These are phyloP conservation scores for Biscogniauxia marginata DNA, from an alignment of 2,329 filamentous ascomycete genomes.

Conservation along the genomic window DNA sequence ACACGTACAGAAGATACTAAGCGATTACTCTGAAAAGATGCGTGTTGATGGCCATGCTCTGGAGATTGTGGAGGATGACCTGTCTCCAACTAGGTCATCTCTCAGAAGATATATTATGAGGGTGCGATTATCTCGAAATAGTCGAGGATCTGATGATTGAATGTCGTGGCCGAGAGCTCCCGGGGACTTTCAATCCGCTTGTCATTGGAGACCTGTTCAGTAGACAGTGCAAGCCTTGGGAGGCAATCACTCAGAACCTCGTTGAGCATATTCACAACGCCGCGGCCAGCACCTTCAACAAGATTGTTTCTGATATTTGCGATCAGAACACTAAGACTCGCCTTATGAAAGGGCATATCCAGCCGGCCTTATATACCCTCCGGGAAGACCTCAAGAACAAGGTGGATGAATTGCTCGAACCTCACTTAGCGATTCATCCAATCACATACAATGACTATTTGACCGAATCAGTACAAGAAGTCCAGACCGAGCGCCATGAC, in stretches of 20 bases:
- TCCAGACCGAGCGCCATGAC: conserved; percentile 21
- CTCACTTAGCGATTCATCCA: conserved; percentile 26
- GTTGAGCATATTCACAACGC: conserved; percentile 27
- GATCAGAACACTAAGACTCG: conserved; percentile 21
- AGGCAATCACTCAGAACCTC: conserved; percentile 23
- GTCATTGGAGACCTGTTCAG: conserved; percentile 27
- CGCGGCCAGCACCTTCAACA: conserved; percentile 21
- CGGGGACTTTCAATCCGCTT: conserved; percentile 28
- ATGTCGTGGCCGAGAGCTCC: conserved; percentile 27
- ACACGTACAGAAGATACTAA: conserved; percentile 24
- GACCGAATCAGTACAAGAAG: conserved; percentile 19
- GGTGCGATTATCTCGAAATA: conserved; percentile 9
- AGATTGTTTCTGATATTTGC: conserved; percentile 19
- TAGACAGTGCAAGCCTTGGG: conserved; percentile 29
- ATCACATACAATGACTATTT: conserved; percentile 30
- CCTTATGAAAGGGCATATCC: conserved; percentile 23
- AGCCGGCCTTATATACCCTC: conserved; percentile 22
- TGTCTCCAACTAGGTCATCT: conserved; percentile 5
- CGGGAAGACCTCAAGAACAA: conserved; percentile 20
- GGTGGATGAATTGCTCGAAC: conserved; percentile 23
- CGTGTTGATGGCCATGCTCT: conserved; percentile 22
- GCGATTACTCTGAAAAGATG: conserved; percentile 24
- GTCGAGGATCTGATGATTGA: conserved; percentile 23
- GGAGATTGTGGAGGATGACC: conserved; percentile 25
- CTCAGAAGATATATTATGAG: conserved; percentile 13